Evolutionary conservation across 352 stramenopile species (phyloP).

Genomic region (Pythium dissimile): DNA sequence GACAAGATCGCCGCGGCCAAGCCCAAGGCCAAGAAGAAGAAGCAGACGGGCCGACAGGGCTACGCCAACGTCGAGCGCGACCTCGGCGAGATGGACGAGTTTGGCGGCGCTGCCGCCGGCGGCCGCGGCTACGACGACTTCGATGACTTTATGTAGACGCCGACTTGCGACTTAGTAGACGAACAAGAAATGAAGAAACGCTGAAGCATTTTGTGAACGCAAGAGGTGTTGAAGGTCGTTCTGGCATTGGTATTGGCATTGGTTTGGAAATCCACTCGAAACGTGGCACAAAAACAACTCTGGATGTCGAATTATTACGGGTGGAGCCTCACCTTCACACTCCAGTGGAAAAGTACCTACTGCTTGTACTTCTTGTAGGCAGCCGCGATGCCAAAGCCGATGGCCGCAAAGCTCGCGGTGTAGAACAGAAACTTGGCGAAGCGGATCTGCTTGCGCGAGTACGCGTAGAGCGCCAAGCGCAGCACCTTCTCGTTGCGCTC

Average conservation of each 20-base stretch:
- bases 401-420: not conserved
- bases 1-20: conserved; percentile 82
- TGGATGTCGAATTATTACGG: no score
- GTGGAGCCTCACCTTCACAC: no score
- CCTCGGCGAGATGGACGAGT: conserved; percentile 25
- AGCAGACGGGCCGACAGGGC: conserved; percentile 68
- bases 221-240: no score
- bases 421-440: conserved; percentile 24
- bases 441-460: conserved; percentile 41
- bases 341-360: no score
- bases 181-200: not conserved
- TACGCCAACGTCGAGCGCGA: conserved; percentile 78
- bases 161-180: not conserved
- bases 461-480: conserved; percentile 39
- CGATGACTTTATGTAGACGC: conserved; percentile 83
- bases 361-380: conserved; percentile 1
- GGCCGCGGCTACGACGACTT: conserved; percentile 81
- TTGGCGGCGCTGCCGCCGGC: conserved; percentile 32
- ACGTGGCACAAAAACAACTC: no score
- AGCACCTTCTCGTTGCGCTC: conserved; percentile 32
- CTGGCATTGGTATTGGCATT: no score
- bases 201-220: no score
- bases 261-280: no score
- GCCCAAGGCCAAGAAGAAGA: conserved; percentile 87
- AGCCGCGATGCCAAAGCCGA: conserved; percentile 9